Percentiles rank a stretch among this genome's conserved stretches.
These are phyloP conservation scores for Mucor saturninus DNA, from an alignment of 371 early-diverging fungal genomes.

Conservation along the genomic window DNA sequence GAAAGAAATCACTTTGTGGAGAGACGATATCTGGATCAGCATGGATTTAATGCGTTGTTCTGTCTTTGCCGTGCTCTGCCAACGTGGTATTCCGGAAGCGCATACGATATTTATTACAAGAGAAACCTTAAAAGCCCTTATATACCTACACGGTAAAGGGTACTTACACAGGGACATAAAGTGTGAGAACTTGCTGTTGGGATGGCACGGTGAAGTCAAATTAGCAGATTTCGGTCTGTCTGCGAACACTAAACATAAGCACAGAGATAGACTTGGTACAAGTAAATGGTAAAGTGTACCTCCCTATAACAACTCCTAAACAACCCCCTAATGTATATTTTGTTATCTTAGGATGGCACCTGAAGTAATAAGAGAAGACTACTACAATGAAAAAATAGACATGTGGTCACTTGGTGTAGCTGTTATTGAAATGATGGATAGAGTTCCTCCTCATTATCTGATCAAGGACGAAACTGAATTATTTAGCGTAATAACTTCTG, in stretches of 20 bases:
- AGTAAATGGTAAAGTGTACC: conserved; percentile 71
- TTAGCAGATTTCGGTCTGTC: conserved; percentile 64
- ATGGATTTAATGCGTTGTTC: conserved; percentile 59
- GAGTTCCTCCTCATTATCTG: conserved; percentile 56
- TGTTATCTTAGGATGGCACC: conserved; percentile 75
- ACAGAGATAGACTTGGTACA: conserved; percentile 94
- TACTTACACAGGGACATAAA: conserved; percentile 97
- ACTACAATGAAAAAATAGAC: conserved; percentile 90
- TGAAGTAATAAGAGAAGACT: conserved; percentile 91
- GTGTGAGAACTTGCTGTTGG: conserved; percentile 96
- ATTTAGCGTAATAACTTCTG: conserved; percentile 45
- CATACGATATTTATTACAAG: conserved; percentile 42
- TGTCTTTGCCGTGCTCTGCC: conserved; percentile 53
- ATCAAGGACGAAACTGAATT: conserved; percentile 53
- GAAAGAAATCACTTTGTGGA: conserved; percentile 45
- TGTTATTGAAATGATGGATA: conserved; percentile 61
- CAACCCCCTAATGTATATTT: conserved; percentile 3
- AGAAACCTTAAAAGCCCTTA: conserved; percentile 71
- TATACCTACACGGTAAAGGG: conserved; percentile 90
- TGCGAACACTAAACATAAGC: conserved; percentile 41
- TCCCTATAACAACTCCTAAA: conserved; percentile 1
- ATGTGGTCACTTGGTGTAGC: conserved; percentile 98
- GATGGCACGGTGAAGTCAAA: conserved; percentile 91
- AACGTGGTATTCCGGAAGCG: conserved; percentile 53
- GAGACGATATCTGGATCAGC: conserved; percentile 52